phyloP scores from a whole-genome alignment of 2,329 filamentous ascomycete species.

The Colletotrichum lupini region DNA sequence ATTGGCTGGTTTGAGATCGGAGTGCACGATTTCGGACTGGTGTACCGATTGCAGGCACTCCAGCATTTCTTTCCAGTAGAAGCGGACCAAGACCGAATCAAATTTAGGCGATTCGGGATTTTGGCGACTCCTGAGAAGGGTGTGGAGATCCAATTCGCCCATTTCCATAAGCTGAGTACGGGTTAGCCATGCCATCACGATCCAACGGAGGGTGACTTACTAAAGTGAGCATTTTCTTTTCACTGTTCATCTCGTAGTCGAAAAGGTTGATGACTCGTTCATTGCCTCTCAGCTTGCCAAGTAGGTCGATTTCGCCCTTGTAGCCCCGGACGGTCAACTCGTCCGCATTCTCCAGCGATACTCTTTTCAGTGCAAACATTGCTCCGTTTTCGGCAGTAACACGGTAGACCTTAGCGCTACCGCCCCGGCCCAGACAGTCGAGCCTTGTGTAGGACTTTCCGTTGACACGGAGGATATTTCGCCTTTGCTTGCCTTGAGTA shows the following conservation, averaged over 20 bases:
- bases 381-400: slow-evolving; percentile 98
- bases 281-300: slow-evolving; percentile 83
- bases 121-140: slow-evolving; percentile 79
- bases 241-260: slow-evolving; percentile 93
- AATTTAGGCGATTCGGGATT: slow-evolving; percentile 80
- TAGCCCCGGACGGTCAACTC: slow-evolving; percentile 85
- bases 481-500: slow-evolving; percentile 77
- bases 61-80: slow-evolving; percentile 99
- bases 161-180: slow-evolving; percentile 89
- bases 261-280: slow-evolving; percentile 91
- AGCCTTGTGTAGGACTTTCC: slow-evolving; percentile 90
- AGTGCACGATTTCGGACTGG: slow-evolving; percentile 91
- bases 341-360: slow-evolving; percentile 90
- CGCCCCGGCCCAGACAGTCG: slow-evolving; percentile 90
- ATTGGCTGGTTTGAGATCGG: slow-evolving; percentile 96
- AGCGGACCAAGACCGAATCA: slow-evolving; percentile 92
- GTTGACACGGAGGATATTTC: slow-evolving; percentile 88
- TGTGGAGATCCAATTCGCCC: slow-evolving; percentile 92
- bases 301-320: slow-evolving; percentile 93
- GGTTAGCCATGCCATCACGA: neutral
- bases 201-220: slow-evolving; percentile 59
- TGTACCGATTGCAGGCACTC: slow-evolving; percentile 94
- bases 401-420: slow-evolving; percentile 93
- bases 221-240: slow-evolving; percentile 86
- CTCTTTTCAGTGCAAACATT: slow-evolving; percentile 92